Conservation (phyloP, 768 basidiomycete genomes). For the Phylloporus scabripes region DNA sequence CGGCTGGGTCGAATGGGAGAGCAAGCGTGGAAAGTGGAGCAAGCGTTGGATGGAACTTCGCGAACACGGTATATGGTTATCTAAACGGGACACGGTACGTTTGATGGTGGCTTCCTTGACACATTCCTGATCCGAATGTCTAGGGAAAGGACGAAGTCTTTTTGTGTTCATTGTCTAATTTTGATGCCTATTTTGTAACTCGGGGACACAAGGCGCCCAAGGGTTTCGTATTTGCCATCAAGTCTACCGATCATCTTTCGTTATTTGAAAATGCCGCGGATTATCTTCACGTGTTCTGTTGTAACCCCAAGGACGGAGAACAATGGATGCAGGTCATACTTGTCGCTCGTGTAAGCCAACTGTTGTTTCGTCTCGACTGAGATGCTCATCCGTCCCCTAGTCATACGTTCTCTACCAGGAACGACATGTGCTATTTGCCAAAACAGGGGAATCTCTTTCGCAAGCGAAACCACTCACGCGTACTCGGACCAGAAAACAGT, state of each 20-base stretch:
- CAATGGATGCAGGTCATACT: constrained; percentile 78
- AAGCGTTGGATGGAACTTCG: constrained; percentile 87
- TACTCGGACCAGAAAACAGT: constrained; percentile 34
- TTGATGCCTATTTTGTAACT: constrained; percentile 81
- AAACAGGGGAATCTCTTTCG: constrained; percentile 17
- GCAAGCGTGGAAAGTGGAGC: constrained; percentile 91
- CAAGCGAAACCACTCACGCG: constrained; percentile 33
- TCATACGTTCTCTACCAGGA: constrained; percentile 83
- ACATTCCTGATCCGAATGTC: constrained; percentile 2
- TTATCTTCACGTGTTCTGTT: constrained; percentile 83
- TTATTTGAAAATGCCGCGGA: constrained; percentile 86
- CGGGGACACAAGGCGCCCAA: constrained; percentile 79
- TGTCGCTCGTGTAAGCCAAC: constrained; percentile 64
- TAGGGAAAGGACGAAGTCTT: constrained; percentile 82
- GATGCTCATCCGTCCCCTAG: constrained; percentile 34
- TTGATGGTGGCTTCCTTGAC: neutral
- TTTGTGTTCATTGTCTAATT: constrained; percentile 82
- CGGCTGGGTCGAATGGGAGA: constrained; percentile 83
- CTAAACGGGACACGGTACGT: constrained; percentile 83
- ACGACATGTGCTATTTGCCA: constrained; percentile 50
- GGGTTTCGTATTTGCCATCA: constrained; percentile 77
- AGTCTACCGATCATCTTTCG: constrained; percentile 81
- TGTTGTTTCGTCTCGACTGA: neutral
- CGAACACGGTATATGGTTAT: constrained; percentile 80
- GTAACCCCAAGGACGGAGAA: constrained; percentile 65